Conservation (phyloP, 139 green algal genomes). For the Spirogloea muscicola region DNA sequence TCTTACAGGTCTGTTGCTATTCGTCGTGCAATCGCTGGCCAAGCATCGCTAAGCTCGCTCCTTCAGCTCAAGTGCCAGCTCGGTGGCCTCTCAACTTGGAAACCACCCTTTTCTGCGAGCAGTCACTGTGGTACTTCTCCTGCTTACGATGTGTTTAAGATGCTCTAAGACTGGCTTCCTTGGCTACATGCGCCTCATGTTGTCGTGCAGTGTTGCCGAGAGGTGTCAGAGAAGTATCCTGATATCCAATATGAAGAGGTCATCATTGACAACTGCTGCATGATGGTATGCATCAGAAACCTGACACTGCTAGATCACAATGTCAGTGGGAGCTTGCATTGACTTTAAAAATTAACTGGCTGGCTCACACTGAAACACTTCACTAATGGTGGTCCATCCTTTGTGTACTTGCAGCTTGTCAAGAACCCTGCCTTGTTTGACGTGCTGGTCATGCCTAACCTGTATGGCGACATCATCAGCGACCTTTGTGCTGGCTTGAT, state of each 20-base stretch:
- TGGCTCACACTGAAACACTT: background rate
- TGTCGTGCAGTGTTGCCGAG: conserved; percentile 83
- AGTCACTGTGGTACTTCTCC: too few relatives aligned
- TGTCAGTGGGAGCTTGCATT: background rate
- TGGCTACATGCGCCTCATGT: too few relatives aligned
- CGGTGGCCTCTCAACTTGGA: too few relatives aligned
- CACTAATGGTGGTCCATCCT: background rate
- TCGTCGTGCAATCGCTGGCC: background rate
- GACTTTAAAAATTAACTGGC: too few relatives aligned
- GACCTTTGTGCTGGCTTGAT: conserved; percentile 93
- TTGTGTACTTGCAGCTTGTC: conserved; percentile 55
- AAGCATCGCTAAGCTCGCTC: too few relatives aligned
- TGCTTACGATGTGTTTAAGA: too few relatives aligned
- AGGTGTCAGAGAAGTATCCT: conserved; percentile 75
- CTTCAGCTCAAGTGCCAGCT: too few relatives aligned
- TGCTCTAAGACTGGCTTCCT: too few relatives aligned
- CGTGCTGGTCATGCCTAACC: conserved; percentile 94
- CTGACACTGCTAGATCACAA: background rate
- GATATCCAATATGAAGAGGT: conserved; percentile 91
- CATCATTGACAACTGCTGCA: conserved; percentile 97
- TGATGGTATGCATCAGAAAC: conserved; percentile 66
- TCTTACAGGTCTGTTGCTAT: conserved; percentile 52
- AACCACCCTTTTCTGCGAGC: too few relatives aligned
- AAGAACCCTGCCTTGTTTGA: conserved; percentile 83
- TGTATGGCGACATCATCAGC: conserved; percentile 95